A percentile compares a stretch with the other conserved stretches of the same genome.
phyloP scores from a whole-genome alignment of 2,329 filamentous ascomycete genomes.

The Pezicula radicicola region DNA sequence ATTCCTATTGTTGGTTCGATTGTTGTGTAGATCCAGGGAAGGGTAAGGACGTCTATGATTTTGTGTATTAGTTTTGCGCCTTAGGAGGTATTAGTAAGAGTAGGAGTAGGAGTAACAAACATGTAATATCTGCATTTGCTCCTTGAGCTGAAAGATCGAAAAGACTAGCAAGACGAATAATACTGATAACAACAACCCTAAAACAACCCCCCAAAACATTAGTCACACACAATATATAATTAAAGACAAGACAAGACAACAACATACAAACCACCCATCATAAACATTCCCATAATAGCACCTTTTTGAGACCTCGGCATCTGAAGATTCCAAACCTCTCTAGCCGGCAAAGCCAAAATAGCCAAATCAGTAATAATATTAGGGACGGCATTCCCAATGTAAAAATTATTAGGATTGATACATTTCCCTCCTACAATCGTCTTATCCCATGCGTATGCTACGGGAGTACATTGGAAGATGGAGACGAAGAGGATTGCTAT shows the following conservation, averaged over 20 bases:
- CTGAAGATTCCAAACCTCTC: slow-evolving; percentile 43
- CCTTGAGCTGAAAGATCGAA: no score
- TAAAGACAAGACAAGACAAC: no score
- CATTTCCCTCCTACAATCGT: slow-evolving; percentile 7
- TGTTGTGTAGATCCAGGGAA: no score
- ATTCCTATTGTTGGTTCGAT: no score
- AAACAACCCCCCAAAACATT: neutral
- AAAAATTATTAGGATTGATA: slow-evolving; percentile 44
- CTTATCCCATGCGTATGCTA: slow-evolving; percentile 14
- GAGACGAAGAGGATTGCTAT: slow-evolving; percentile 7
- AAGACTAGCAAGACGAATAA: neutral
- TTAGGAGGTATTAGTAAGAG: no score
- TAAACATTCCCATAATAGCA: slow-evolving; percentile 40
- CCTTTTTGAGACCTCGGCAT: slow-evolving; percentile 38
- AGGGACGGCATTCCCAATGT: slow-evolving; percentile 46
- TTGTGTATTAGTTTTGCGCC: no score
- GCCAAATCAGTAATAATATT: slow-evolving; percentile 43
- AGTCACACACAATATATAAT: no score
- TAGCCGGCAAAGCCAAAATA: slow-evolving; percentile 41
- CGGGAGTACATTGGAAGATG: slow-evolving; percentile 11
- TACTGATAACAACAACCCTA: slow-evolving; percentile 3
- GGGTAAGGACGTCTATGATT: no score
- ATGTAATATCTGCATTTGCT: no score
- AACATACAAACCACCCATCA: slow-evolving; percentile 40
- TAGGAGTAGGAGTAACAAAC: no score